Conservation (phyloP, 176 grass and related monocot genomes). For the Eragrostis nindensis region DNA sequence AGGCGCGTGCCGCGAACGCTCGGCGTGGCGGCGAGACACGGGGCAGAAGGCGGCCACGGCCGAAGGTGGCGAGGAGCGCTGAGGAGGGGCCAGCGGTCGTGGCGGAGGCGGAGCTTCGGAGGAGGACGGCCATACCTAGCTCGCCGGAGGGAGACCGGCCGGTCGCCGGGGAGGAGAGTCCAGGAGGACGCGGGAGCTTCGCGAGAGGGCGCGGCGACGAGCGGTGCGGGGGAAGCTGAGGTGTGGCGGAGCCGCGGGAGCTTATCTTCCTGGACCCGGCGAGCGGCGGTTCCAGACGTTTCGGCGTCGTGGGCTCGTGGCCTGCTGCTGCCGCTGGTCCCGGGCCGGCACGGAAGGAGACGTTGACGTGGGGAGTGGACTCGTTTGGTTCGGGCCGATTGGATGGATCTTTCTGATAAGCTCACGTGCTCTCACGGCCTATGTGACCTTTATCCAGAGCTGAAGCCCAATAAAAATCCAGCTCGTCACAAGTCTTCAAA, state of each 20-base stretch:
- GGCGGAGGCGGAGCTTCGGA: conserved; percentile 24
- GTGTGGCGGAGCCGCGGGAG: background rate
- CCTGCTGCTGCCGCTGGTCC: background rate
- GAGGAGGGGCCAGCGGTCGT: conserved; percentile 9
- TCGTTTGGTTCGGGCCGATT: background rate
- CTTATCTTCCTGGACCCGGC: conserved; percentile 31
- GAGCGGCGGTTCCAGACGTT: conserved; percentile 2
- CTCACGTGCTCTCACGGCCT: too few relatives aligned
- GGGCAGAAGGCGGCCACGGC: conserved; percentile 21
- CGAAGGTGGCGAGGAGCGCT: conserved; percentile 45
- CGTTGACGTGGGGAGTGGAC: background rate
- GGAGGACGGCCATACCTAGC: conserved; percentile 42
- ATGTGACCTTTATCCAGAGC: too few relatives aligned
- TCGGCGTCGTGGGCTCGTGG: too few relatives aligned
- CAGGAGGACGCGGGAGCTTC: background rate
- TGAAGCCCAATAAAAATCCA: background rate
- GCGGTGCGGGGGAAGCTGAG: background rate
- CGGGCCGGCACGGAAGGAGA: background rate
- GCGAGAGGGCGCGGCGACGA: conserved; percentile 6
- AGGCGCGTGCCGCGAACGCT: conserved; percentile 44
- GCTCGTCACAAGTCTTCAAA: background rate
- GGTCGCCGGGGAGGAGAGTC: background rate
- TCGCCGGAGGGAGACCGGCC: background rate
- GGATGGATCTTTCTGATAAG: too few relatives aligned
- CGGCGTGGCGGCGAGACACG: conserved; percentile 14